Conservation (phyloP, 805 yeast genomes). For the Candida dendrica region DNA sequence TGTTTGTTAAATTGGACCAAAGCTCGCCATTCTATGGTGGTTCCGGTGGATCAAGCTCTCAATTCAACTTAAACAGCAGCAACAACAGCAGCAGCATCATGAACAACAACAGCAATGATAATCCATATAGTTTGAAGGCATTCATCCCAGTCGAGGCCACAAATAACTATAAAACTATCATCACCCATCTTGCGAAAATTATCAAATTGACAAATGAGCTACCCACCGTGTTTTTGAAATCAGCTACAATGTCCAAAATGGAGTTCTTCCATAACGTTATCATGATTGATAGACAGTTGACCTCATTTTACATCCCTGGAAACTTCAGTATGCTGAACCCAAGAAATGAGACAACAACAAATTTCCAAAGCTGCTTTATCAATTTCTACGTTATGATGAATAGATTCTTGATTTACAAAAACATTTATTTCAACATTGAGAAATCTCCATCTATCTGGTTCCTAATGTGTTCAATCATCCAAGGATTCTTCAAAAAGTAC, state of each 20-base stretch:
- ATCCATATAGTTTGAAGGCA: constrained; percentile 15
- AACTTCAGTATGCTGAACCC: constrained; percentile 9
- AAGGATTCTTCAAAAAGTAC: constrained; percentile 14
- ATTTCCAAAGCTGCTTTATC: constrained; percentile 14
- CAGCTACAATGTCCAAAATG: constrained; percentile 5
- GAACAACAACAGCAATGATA: constrained; percentile 1
- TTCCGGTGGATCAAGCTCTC: neutral
- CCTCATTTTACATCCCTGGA: constrained; percentile 10
- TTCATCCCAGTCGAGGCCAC: constrained; percentile 16
- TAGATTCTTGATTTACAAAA: constrained; percentile 12
- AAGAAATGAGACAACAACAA: constrained; percentile 7
- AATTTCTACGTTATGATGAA: constrained; percentile 8
- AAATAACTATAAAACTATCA: constrained; percentile 8
- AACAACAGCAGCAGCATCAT: neutral
- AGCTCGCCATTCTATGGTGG: neutral
- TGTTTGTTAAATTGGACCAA: constrained; percentile 11
- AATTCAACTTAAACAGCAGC: neutral
- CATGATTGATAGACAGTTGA: constrained; percentile 14
- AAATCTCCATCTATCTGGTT: constrained; percentile 13
- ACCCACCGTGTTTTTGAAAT: constrained; percentile 4
- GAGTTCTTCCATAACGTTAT: constrained; percentile 13
- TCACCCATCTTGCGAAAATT: constrained; percentile 14
- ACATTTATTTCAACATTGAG: constrained; percentile 8
- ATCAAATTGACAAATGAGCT: constrained; percentile 15
- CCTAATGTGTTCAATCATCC: constrained; percentile 15